Evolutionary conservation across 164 flowering plant genomes (phyloP).

Genomic region (Vitis cinerea): DNA sequence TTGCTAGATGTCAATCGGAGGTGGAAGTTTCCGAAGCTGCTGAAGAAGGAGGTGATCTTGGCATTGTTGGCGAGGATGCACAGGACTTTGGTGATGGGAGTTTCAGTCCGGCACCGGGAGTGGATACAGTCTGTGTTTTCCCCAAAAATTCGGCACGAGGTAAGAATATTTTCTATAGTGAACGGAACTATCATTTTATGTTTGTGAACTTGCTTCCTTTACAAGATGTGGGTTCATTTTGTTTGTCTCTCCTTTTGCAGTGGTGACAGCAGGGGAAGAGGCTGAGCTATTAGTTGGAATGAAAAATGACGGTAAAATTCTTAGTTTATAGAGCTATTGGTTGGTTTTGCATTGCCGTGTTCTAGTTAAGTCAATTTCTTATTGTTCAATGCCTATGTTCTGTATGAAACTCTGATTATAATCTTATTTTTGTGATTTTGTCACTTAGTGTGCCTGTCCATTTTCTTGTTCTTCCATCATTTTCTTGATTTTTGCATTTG

Average conservation of each 20-base stretch:
- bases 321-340: background rate
- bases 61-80: conserved; percentile 70
- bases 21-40: conserved; percentile 42
- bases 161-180: conserved; percentile 21
- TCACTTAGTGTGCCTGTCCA: no score
- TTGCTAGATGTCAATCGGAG: conserved; percentile 70
- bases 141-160: conserved; percentile 71
- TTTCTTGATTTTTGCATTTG: background rate
- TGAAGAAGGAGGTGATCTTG: conserved; percentile 60
- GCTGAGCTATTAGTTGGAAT: conserved; percentile 82
- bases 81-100: conserved; percentile 54
- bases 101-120: conserved; percentile 75
- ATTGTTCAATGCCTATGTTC: background rate
- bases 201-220: background rate
- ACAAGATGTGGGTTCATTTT: background rate
- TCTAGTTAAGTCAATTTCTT: background rate
- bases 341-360: background rate
- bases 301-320: conserved; percentile 71
- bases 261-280: conserved; percentile 81
- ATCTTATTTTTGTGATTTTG: background rate
- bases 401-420: background rate
- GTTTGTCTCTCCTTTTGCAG: conserved; percentile 36
- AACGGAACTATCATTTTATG: background rate
- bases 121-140: conserved; percentile 80
- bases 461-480: background rate